Conservation (phyloP, 768 basidiomycete genomes). For the Leccinum disarticulatum region DNA sequence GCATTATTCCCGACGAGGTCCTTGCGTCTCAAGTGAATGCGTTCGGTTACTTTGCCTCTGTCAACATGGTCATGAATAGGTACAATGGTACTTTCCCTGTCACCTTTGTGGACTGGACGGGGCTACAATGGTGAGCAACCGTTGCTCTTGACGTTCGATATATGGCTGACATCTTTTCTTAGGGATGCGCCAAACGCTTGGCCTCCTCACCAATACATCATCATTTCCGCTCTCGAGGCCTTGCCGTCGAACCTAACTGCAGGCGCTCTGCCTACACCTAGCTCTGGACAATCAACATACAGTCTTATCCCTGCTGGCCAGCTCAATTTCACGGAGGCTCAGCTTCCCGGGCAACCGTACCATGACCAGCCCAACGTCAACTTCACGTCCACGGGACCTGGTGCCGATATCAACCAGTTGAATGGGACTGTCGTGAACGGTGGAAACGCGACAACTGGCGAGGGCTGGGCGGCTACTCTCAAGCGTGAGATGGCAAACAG, state of each 20-base stretch:
- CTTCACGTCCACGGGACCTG: slow-evolving; percentile 50
- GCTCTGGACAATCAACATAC: slow-evolving; percentile 56
- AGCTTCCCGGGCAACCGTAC: slow-evolving; percentile 69
- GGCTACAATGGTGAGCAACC: slow-evolving; percentile 73
- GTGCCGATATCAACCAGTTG: slow-evolving; percentile 59
- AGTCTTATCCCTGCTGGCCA: slow-evolving; percentile 76
- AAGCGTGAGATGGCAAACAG: slow-evolving; percentile 80
- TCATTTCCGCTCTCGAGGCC: slow-evolving; percentile 70
- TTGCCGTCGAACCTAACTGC: slow-evolving; percentile 72
- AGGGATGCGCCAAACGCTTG: slow-evolving; percentile 89
- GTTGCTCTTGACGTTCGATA: background rate
- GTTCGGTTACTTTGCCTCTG: slow-evolving; percentile 68
- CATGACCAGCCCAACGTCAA: slow-evolving; percentile 40
- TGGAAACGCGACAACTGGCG: slow-evolving; percentile 56
- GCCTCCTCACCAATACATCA: slow-evolving; percentile 85
- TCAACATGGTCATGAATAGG: slow-evolving; percentile 76
- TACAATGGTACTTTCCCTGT: slow-evolving; percentile 88
- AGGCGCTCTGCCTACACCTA: slow-evolving; percentile 51
- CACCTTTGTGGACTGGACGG: slow-evolving; percentile 69
- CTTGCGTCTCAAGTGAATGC: slow-evolving; percentile 55
- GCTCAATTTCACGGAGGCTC: slow-evolving; percentile 67
- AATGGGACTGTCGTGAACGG: slow-evolving; percentile 64
- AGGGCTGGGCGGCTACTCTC: slow-evolving; percentile 66
- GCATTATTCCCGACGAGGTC: slow-evolving; percentile 77
- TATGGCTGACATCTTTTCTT: background rate